Conservation (phyloP, 805 yeast genomes). For the Yamadazyma sp. region DNA sequence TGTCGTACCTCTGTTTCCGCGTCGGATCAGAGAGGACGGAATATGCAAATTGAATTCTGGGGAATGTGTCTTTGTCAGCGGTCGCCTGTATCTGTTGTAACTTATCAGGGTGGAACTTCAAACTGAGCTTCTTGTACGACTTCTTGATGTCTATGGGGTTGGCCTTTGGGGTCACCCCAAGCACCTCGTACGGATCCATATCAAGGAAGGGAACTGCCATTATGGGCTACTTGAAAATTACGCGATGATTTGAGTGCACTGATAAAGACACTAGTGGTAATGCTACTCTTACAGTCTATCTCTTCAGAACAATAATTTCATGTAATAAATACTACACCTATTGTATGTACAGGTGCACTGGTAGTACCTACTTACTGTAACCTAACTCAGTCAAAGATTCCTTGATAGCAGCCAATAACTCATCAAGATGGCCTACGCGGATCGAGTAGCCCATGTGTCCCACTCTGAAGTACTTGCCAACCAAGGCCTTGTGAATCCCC, state of each 20-base stretch:
- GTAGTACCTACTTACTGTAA: conserved; percentile 6
- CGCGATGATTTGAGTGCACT: not conserved
- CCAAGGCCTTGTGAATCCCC: conserved; percentile 82
- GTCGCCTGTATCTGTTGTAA: conserved; percentile 27
- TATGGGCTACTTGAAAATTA: too few relatives aligned
- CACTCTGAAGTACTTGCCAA: conserved; percentile 81
- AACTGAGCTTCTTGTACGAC: conserved; percentile 63
- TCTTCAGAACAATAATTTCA: too few relatives aligned
- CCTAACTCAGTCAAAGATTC: conserved; percentile 29
- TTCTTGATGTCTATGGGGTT: conserved; percentile 60
- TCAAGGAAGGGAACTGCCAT: conserved; percentile 50
- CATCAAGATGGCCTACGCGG: conserved; percentile 42
- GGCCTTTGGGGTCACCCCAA: conserved; percentile 42
- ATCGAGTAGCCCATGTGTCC: conserved; percentile 93
- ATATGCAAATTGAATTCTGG: conserved; percentile 74
- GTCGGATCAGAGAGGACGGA: conserved; percentile 60
- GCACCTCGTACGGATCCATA: conserved; percentile 60
- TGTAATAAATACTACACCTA: too few relatives aligned
- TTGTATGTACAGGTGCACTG: too few relatives aligned
- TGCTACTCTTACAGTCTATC: too few relatives aligned
- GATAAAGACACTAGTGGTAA: too few relatives aligned
- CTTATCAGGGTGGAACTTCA: conserved; percentile 73
- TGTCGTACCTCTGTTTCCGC: conserved; percentile 59
- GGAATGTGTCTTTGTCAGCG: conserved; percentile 39
- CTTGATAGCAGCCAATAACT: conserved; percentile 32